Base-by-base conservation (phyloP, 371 early-diverging fungal species). In the Sporodiniella umbellata region DNA sequence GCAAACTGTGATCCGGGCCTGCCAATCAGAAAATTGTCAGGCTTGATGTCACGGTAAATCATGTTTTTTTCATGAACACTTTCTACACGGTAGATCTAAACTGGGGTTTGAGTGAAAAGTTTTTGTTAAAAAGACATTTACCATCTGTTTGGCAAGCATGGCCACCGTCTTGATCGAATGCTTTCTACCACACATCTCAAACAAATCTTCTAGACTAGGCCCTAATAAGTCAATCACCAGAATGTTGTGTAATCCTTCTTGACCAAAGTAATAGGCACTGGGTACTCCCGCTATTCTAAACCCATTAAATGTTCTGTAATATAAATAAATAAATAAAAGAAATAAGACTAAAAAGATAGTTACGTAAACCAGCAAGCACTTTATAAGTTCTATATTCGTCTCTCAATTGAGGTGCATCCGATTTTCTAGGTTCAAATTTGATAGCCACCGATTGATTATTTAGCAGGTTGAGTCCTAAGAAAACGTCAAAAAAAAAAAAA, bases 11-110 rank as follows among this genome's bases (percentile, higher is more conserved):
- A 78, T 45, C 80, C 70, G 11, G 90, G 83, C 26, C 88, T 73
- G 42, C 95, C 94, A 56, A 94, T 86, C 31, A 96, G 70, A 68
- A 99, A 99, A 79, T 99, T 99, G 72, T 99, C 99, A 19, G 99
- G 99, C 69, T 99, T 99, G 61, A 99, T 98, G 70, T 99, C 99
- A 51, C 99, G 85, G 71, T 99, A 99, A 45, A 99, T 92, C 58
- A 96, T 74, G 64, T 95, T 93, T 70, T 89, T 87, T 59, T 96
- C 95, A 68, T 99, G 99, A 45, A 99, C 86, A 14, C 86, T 83
- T 78, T 99, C 98, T 22, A 99, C 88, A 44, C 92, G 82, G 24
- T 79, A 81, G 28, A 99, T 79, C 90, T 90, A 59, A n/a, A 31
- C 35, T 10, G 10, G 40, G n/a, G n/a, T n/a, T n/a, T n/a, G n/a